A percentile compares a stretch with the other conserved stretches of the same genome.
phyloP scores from a whole-genome alignment of 2,329 filamentous ascomycete species.

The Ophiostoma triangulosporum region DNA sequence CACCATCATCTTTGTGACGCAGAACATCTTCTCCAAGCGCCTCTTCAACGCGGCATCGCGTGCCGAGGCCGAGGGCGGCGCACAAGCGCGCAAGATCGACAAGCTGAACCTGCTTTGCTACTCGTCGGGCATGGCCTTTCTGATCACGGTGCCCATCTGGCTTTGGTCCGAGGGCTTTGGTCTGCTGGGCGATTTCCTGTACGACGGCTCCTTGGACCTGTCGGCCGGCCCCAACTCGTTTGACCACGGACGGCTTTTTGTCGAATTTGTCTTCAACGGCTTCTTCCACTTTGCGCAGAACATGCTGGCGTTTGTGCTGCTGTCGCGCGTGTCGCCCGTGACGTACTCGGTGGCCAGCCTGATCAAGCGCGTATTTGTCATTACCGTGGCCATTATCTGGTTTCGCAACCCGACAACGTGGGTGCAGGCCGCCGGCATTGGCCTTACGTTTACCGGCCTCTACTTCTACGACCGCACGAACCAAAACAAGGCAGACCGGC shows the following conservation, averaged over 20 bases:
- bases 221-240: conserved; percentile 49
- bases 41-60: conserved; percentile 90
- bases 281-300: conserved; percentile 95
- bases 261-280: conserved; percentile 97
- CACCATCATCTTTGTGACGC: conserved; percentile 90
- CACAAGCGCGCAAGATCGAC: conserved; percentile 67
- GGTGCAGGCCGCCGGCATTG: conserved; percentile 73
- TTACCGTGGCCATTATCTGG: conserved; percentile 89
- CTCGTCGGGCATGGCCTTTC: conserved; percentile 83
- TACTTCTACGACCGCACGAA: conserved; percentile 93
- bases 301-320: conserved; percentile 81
- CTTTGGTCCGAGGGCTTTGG: conserved; percentile 76
- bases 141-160: conserved; percentile 85
- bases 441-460: conserved; percentile 76
- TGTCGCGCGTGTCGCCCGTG: conserved; percentile 89
- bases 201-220: conserved; percentile 63
- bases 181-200: conserved; percentile 63
- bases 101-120: conserved; percentile 96
- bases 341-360: conserved; percentile 93
- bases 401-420: conserved; percentile 80
- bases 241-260: conserved; percentile 55
- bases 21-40: conserved; percentile 97
- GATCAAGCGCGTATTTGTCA: conserved; percentile 95
- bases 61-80: conserved; percentile 59
- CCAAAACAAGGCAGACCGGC: conserved; percentile 76